A percentile compares a stretch with the other conserved stretches of the same genome.
These are phyloP conservation scores for Arabidopsis thaliana DNA, from an alignment of 345 rosid genomes.

Conservation along the genomic window TAIR10.1 NC_003074.8:94001-94500, in stretches of 20 bases:
- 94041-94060: not conserved
- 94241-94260: too few species aligned
- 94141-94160: constrained; percentile 10
- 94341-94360: constrained; percentile 42
- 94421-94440: constrained; percentile 94
- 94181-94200: constrained; percentile 31
- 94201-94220: constrained; percentile 12
- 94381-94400: constrained; percentile 80
- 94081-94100: not conserved
- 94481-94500: constrained; percentile 87
- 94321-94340: not conserved
- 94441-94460: constrained; percentile 86
- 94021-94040: not conserved
- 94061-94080: not conserved
- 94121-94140: too few species aligned
- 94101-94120: not conserved
- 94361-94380: constrained; percentile 65
- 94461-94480: constrained; percentile 99
- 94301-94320: not conserved
- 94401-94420: constrained; percentile 94
- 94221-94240: not conserved
- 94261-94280: not conserved
- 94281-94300: not conserved
- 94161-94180: constrained; percentile 29
- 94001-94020: not conserved